Conservation (phyloP, 768 basidiomycete species). For the Ramaria sp. region DNA sequence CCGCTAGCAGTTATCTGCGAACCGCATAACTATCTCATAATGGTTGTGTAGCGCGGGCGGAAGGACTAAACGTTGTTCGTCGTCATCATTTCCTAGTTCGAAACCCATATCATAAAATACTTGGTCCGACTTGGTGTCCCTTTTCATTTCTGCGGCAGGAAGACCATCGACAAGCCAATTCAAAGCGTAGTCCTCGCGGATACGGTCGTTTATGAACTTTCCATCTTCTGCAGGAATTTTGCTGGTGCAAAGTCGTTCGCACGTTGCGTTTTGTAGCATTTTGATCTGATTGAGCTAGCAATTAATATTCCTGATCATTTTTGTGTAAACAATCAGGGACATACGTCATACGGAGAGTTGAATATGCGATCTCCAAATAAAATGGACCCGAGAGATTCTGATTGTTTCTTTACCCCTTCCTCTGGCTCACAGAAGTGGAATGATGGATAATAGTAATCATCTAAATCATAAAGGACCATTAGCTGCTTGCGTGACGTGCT, state of each 20-base stretch:
- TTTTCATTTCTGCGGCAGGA: conserved; percentile 88
- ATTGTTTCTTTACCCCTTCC: conserved; percentile 60
- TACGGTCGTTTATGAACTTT: conserved; percentile 84
- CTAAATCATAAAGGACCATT: conserved; percentile 27
- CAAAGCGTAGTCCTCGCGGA: conserved; percentile 83
- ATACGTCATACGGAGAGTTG: conserved; percentile 77
- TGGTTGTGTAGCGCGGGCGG: conserved; percentile 81
- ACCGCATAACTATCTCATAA: conserved; percentile 64
- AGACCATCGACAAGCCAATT: conserved; percentile 95
- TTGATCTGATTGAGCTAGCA: conserved; percentile 39
- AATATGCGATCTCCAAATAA: conserved; percentile 96
- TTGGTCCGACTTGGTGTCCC: conserved; percentile 68
- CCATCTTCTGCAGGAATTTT: conserved; percentile 59
- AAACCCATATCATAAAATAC: conserved; percentile 91
- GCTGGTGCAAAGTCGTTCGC: conserved; percentile 60
- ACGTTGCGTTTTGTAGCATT: conserved; percentile 76
- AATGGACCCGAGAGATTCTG: conserved; percentile 85
- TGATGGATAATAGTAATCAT: conserved; percentile 86
- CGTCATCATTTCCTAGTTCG: conserved; percentile 71
- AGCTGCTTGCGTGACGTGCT: neutral
- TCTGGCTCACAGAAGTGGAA: conserved; percentile 82
- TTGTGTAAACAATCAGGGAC: conserved; percentile 16
- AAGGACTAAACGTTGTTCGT: conserved; percentile 38
- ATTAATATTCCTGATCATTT: neutral
- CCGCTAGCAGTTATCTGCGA: conserved; percentile 32